phyloP scores from a whole-genome alignment of 257 asterid genomes.

The Agastache rugosa region DNA sequence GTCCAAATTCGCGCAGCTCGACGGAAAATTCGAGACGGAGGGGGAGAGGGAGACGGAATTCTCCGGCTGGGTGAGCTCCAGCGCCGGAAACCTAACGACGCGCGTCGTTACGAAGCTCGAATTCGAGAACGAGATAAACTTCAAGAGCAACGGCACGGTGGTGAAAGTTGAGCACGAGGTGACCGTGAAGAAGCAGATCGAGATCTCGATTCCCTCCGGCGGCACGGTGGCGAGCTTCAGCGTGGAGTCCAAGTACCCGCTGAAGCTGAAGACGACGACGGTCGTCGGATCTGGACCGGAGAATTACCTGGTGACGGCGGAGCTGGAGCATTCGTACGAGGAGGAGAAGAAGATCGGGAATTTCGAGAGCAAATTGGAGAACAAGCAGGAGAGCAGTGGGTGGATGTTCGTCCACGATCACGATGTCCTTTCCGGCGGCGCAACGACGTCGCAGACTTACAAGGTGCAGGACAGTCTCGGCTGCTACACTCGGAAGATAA shows the following conservation, averaged over 20 bases:
- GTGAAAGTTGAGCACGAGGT: constrained; percentile 63
- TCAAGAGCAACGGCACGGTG: constrained; percentile 48
- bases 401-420: constrained; percentile 70
- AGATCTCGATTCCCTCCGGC: constrained; percentile 39
- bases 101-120: constrained; percentile 40
- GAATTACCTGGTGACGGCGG: constrained; percentile 44
- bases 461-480: constrained; percentile 37
- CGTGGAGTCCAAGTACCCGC: constrained; percentile 54
- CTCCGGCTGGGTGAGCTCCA: constrained; percentile 81
- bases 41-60: constrained; percentile 51
- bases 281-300: constrained; percentile 43
- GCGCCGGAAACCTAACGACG: constrained; percentile 73
- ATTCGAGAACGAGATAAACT: constrained; percentile 58
- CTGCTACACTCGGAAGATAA: constrained; percentile 56
- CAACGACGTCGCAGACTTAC: constrained; percentile 54
- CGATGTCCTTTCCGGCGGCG: constrained; percentile 67
- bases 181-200: constrained; percentile 43
- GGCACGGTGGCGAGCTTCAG: constrained; percentile 12
- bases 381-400: constrained; percentile 58
- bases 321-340: constrained; percentile 49
- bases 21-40: constrained; percentile 62
- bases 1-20: constrained; percentile 46
- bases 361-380: constrained; percentile 40
- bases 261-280: constrained; percentile 44
- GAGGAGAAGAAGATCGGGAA: constrained; percentile 47